Evolutionary conservation across 352 stramenopile species (phyloP).

Genomic region (Poterioochromonas sp.): DNA sequence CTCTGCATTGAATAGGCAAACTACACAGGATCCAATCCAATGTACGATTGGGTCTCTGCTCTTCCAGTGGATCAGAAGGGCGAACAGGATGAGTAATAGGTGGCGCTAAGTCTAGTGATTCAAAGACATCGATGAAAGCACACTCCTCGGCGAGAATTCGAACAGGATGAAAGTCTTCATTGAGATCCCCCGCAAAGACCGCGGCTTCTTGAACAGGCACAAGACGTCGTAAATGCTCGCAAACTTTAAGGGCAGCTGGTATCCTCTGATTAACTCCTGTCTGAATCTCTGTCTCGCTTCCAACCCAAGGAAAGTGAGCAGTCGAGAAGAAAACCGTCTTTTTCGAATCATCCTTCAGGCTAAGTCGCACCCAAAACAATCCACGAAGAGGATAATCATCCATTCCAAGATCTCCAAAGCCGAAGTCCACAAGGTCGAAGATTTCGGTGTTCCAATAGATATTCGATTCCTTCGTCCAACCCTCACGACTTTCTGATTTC

Average conservation of each 20-base stretch:
- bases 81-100: constrained; percentile 26
- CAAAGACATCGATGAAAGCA: constrained; percentile 22
- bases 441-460: constrained; percentile 13
- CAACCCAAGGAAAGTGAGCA: constrained; percentile 22
- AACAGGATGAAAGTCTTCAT: constrained; percentile 28
- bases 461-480: constrained; percentile 4
- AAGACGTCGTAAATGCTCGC: background rate
- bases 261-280: constrained; percentile 25
- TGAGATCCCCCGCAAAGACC: constrained; percentile 18
- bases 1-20: background rate
- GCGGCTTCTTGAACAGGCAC: background rate
- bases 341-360: background rate
- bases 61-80: background rate
- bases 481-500: background rate
- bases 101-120: constrained; percentile 7
- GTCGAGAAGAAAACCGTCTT: background rate
- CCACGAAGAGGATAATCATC: constrained; percentile 23
- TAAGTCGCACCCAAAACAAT: constrained; percentile 18
- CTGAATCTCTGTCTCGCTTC: background rate
- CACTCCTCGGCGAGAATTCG: background rate
- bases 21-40: constrained; percentile 12
- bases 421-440: background rate
- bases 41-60: constrained; percentile 20
- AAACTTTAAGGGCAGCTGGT: background rate
- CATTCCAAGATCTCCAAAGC: background rate